Evolutionary conservation across 2,329 filamentous ascomycete genomes (phyloP), one percentile per base, ranked within the genome.

Genomic region (Fonsecaea erecta): DNA sequence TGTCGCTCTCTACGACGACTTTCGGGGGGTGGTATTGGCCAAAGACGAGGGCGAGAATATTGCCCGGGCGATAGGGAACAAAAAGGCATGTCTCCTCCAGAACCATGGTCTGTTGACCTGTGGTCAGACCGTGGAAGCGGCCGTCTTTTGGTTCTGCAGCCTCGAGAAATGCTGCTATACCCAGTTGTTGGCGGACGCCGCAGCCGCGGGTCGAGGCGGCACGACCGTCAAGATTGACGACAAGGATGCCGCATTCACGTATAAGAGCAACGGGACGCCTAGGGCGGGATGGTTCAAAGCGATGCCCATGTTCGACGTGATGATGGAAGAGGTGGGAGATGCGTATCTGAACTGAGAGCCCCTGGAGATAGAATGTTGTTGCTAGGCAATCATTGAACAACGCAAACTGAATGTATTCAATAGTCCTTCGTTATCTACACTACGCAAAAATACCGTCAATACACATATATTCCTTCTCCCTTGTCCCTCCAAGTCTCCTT

Each of bases 201-300:
- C 82, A 2, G 78, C 78, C 0, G 73, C 69, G 3, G 88, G 89
- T 0, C 79, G 86, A 2, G 82, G 83, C 1, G 16, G n/a, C 9
- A 77, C 83, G 74, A 90, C 88, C 0, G 78, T 90, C 28, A 88
- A 88, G 75, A 88, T 92, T 70, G 79, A 82, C 7, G 84, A 89
- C 1, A 85, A 86, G 58, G 89, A 92, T 73, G 90, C 90, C 0
- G 79, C 75, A 16, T 90, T n/a, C n/a, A n/a, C n/a, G n/a, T n/a
- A n/a, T n/a, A n/a, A n/a, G n/a, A n/a, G n/a, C n/a, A n/a, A n/a
- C n/a, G n/a, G n/a, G n/a, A n/a, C n/a, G n/a, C n/a, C n/a, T n/a
- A n/a, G n/a, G n/a, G n/a, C n/a, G n/a, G n/a, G n/a, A n/a, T n/a
- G n/a, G n/a, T n/a, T n/a, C n/a, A n/a, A n/a, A n/a, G n/a, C n/a